A percentile compares a stretch with the other conserved stretches of the same genome.
Evolutionary conservation across 176 grass and related monocot species (phyloP).

Genomic region (Avena eriantha): DNA sequence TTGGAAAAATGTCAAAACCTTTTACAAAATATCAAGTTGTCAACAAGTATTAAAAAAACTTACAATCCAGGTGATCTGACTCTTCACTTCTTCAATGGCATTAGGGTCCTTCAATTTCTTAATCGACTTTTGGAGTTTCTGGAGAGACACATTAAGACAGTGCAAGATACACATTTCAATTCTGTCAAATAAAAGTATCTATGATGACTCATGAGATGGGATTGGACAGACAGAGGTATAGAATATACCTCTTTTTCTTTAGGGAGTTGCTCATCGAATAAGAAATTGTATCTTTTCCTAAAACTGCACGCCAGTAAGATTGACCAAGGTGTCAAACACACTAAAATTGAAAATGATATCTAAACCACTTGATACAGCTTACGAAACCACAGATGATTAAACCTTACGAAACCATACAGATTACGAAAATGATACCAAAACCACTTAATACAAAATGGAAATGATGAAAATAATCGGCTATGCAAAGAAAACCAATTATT

Average conservation of each 20-base stretch:
- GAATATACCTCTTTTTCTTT: slow-evolving; percentile 70
- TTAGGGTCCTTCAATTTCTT: slow-evolving; percentile 81
- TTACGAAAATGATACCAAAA: background rate
- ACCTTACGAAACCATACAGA: too few species aligned
- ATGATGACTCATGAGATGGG: background rate
- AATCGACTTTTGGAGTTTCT: slow-evolving; percentile 87
- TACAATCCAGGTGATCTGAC: slow-evolving; percentile 87
- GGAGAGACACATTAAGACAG: slow-evolving; percentile 26
- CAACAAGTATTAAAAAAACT: slow-evolving; percentile 43
- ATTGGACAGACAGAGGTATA: slow-evolving; percentile 27
- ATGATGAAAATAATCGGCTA: background rate
- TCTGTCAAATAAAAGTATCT: slow-evolving; percentile 7
- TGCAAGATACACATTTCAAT: background rate
- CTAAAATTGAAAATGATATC: background rate
- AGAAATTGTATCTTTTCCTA: slow-evolving; percentile 90
- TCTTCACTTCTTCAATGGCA: slow-evolving; percentile 77
- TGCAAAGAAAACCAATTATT: background rate
- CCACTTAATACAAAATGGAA: background rate
- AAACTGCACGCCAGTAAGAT: slow-evolving; percentile 59
- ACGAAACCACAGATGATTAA: too few species aligned
- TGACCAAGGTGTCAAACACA: slow-evolving; percentile 16
- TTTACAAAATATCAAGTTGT: slow-evolving; percentile 5
- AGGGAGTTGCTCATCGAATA: slow-evolving; percentile 81
- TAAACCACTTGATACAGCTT: background rate
- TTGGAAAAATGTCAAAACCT: background rate